Conservation (phyloP, 2,329 filamentous ascomycete genomes). For the Shiraia sp. region DNA sequence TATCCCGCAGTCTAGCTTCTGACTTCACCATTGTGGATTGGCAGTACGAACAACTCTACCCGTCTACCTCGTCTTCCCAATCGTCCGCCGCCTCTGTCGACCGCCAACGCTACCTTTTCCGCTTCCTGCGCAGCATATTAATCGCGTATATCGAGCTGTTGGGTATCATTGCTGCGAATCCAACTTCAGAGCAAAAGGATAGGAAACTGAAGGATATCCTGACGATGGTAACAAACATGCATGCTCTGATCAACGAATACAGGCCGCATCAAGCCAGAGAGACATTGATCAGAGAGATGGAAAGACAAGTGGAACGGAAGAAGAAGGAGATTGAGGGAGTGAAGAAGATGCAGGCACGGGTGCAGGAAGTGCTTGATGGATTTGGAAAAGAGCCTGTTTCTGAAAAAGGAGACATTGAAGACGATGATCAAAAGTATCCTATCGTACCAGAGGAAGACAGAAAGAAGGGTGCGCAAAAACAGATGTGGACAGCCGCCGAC, state of each 20-base stretch:
- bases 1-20: slow-evolving; percentile 28
- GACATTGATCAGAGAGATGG: slow-evolving; percentile 84
- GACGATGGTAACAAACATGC: slow-evolving; percentile 85
- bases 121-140: slow-evolving; percentile 80
- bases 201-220: slow-evolving; percentile 78
- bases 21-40: slow-evolving; percentile 67
- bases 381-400: slow-evolving; percentile 50
- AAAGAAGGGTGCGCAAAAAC: slow-evolving; percentile 32
- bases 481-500: slow-evolving; percentile 43
- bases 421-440: slow-evolving; percentile 16
- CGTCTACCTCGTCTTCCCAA: slow-evolving; percentile 50
- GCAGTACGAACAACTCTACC: slow-evolving; percentile 72
- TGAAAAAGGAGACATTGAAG: slow-evolving; percentile 9
- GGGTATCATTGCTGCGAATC: slow-evolving; percentile 70
- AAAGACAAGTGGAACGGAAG: slow-evolving; percentile 75
- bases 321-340: slow-evolving; percentile 74
- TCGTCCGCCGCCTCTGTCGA: slow-evolving; percentile 55
- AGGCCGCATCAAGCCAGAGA: slow-evolving; percentile 90
- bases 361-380: slow-evolving; percentile 72
- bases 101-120: slow-evolving; percentile 67
- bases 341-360: slow-evolving; percentile 69
- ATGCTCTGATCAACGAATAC: slow-evolving; percentile 93
- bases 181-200: slow-evolving; percentile 64
- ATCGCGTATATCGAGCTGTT: slow-evolving; percentile 87
- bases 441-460: slow-evolving; percentile 15